Evolutionary conservation across 148 eudicot species (phyloP), one percentile per base, ranked within the genome.

Genomic region (Mesembryanthemum crystallinum): DNA sequence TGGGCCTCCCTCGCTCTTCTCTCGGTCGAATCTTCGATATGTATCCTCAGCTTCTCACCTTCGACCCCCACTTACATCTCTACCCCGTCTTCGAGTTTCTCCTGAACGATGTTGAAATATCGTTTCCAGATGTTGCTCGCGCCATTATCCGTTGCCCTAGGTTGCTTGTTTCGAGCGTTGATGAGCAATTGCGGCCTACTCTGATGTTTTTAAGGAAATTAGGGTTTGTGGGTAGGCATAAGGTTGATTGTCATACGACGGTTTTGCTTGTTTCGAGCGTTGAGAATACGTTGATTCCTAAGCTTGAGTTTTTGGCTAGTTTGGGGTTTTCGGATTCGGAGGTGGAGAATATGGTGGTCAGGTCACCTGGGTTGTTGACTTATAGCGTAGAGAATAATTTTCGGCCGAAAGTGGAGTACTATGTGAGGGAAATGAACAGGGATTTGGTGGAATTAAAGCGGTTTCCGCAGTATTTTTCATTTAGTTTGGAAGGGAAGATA

Each of bases 401-500:
- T 6, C 71, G 65, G 82, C 97, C 97, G 1, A 95, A 95, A 70
- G 59, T 82, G 57, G 97, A 95, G 62, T 95, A 81, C 72, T 95
- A 92, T 75, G 68, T 90, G 76, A 69, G 74, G 65, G 94, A 90
- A 67, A 92, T 95, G 99, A 87, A 87, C 60, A 90, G 97, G 77
- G 83, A 92, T 73, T 73, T 95, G 81, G 77, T 20, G 69, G 94
- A 92, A 45, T 76, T 95, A 30, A 89, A 80, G 83, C 69, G 73
- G 83, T 95, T 95, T 85, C 99, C 99, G 1, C 99, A 95, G 88
- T 95, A 89, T 73, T 95, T 95, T 77, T 88, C 90, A 21, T 95
- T 85, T 85, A 95, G 97, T 83, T 86, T 95, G 86, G 97, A 95
- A 24, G 79, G 89, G 65, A 95, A 83, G 89, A 95, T 95, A 43